Conservation (phyloP, 2,329 filamentous ascomycete genomes). For the Microdochium nivale region DNA sequence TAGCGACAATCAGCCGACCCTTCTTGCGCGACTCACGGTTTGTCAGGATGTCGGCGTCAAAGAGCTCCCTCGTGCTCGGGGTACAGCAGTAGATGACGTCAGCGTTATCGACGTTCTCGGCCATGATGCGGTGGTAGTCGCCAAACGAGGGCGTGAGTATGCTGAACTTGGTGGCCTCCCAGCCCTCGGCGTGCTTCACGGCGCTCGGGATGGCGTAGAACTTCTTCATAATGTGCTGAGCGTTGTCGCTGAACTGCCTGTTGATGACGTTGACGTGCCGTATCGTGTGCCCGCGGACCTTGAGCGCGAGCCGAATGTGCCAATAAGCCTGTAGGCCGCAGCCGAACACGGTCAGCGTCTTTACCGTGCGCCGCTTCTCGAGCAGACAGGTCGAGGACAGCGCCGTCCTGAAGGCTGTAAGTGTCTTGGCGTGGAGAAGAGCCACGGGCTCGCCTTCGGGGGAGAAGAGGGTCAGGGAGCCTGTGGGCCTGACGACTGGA, state of each 20-base stretch:
- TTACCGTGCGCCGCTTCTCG: slow-evolving; percentile 56
- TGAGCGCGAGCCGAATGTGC: slow-evolving; percentile 79
- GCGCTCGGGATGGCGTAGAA: slow-evolving; percentile 33
- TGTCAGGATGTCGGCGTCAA: slow-evolving; percentile 65
- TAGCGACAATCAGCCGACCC: slow-evolving; percentile 62
- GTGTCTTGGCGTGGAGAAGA: slow-evolving; percentile 62
- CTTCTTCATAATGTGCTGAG: slow-evolving; percentile 38
- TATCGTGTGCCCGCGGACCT: slow-evolving; percentile 63
- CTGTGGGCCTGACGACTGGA: slow-evolving; percentile 42
- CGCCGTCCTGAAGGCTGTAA: slow-evolving; percentile 76
- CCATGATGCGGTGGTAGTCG: slow-evolving; percentile 57
- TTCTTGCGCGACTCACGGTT: slow-evolving; percentile 61
- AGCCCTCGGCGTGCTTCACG: slow-evolving; percentile 50
- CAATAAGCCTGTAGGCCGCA: slow-evolving; percentile 88
- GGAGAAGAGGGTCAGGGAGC: slow-evolving; percentile 61
- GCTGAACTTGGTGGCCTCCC: slow-evolving; percentile 58
- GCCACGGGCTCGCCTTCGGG: slow-evolving; percentile 54
- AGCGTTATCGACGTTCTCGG: slow-evolving; percentile 60
- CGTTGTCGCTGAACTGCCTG: slow-evolving; percentile 54
- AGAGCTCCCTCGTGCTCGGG: slow-evolving; percentile 64
- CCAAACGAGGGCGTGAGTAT: slow-evolving; percentile 61
- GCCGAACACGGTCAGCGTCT: slow-evolving; percentile 76
- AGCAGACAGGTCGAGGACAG: slow-evolving; percentile 62
- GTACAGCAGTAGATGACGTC: slow-evolving; percentile 89
- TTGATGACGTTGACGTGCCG: slow-evolving; percentile 79